Evolutionary conservation across 306 rosid genomes (phyloP), one percentile per base, ranked within the genome.

Genomic region (Hippophae rhamnoides): DNA sequence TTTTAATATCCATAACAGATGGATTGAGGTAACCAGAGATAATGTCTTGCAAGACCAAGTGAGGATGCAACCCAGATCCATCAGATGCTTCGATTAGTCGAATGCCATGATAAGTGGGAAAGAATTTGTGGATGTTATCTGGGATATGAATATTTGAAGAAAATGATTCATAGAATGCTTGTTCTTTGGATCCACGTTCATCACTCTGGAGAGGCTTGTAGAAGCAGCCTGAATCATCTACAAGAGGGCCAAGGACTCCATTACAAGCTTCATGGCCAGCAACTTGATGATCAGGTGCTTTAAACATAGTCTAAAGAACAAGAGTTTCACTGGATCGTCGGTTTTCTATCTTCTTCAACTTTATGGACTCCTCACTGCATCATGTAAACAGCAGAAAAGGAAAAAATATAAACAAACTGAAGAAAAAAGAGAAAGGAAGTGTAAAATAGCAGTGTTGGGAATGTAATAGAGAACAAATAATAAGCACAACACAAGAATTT

Each of bases 261-360:
- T 57, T 42, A 59, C 47, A 2, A 3, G 92, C 87, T 58, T 38
- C 52, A 71, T 92, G 98, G 6, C 96, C 98, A 8, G 87, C 98
- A 50, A 87, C 98, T 69, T 92, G 96, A 78, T 92, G 92, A 43
- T 83, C 87, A 0, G 96, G 96, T 45, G 74, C 69, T 77, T 73
- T 92, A 13, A 78, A 46, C 96, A 92, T 78, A 52, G 64, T 75
- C 70, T 65, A 40, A 43, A 67, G 58, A 13, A 58, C 27, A 64
- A 51, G 12, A 55, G 47, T 23, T 46, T 57, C 71, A 49, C 38
- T 31, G 38, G 38, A 31, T 18, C 23, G 38, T 31, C 38, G 38
- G 38, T 31, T 31, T 31, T 31, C 3, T 31, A 31, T 31, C 38
- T 31, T 31, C 38, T 31, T 31, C 38, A 31, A 31, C 38, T 4